Evolutionary conservation across 371 early-diverging fungal genomes (phyloP).

Genomic region (Chytridiales sp.): DNA sequence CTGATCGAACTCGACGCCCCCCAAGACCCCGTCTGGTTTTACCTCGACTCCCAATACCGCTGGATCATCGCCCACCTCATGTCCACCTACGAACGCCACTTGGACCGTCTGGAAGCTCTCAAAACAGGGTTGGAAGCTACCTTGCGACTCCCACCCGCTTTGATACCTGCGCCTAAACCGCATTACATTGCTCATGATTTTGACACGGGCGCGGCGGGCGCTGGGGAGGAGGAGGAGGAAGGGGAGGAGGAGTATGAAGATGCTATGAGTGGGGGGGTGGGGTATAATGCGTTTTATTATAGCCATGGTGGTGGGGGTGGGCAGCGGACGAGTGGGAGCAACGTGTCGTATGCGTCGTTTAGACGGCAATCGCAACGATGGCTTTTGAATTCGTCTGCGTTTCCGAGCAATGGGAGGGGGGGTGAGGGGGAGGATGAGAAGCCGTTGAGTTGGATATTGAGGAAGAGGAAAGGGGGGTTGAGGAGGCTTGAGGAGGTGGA

Average conservation of each 20-base stretch:
- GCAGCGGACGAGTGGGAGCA: no score
- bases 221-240: not conserved
- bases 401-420: no score
- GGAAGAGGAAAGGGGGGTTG: no score
- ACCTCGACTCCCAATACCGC: constrained; percentile 81
- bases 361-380: no score
- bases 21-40: constrained; percentile 88
- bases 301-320: no score
- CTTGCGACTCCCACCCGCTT: not conserved
- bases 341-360: no score
- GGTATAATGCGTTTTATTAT: no score
- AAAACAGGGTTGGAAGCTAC: not conserved
- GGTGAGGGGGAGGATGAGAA: not conserved
- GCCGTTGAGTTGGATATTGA: no score
- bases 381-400: no score
- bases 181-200: constrained; percentile 8
- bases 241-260: not conserved
- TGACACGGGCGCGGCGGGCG: no score
- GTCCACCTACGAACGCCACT: constrained; percentile 60
- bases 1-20: constrained; percentile 78
- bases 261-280: no score
- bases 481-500: constrained; percentile 1
- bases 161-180: constrained; percentile 13
- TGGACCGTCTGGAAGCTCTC: constrained; percentile 27
- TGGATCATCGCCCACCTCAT: constrained; percentile 80